These are phyloP conservation scores for Lasiosphaeris hirsuta DNA, from an alignment of 495 filamentous ascomycete species.

Conservation along the genomic window DNA sequence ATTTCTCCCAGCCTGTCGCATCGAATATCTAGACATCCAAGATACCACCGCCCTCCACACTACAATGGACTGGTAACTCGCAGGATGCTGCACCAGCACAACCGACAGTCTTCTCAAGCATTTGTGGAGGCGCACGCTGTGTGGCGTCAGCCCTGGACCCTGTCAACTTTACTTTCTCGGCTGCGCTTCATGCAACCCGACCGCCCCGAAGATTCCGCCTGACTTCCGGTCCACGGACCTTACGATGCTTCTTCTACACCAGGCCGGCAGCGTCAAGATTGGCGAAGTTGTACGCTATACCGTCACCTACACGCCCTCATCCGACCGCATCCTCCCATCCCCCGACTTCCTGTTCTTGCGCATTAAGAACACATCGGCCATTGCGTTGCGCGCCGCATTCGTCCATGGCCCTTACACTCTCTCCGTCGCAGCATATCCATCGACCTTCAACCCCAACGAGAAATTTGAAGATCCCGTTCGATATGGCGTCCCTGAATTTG, in stretches of 20 bases:
- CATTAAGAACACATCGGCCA: slow-evolving; percentile 87
- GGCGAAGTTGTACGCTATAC: slow-evolving; percentile 92
- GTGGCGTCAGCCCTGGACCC: no score
- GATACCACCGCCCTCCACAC: no score
- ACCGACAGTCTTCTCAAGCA: no score
- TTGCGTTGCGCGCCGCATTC: slow-evolving; percentile 88
- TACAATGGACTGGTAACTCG: no score
- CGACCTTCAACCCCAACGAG: slow-evolving; percentile 72
- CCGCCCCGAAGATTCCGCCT: no score
- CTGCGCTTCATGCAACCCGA: no score
- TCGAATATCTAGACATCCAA: no score
- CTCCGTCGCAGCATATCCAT: slow-evolving; percentile 77
- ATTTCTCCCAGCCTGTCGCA: no score
- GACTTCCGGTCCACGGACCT: background rate
- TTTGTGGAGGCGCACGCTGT: no score
- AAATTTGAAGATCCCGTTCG: slow-evolving; percentile 59
- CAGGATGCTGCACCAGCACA: no score
- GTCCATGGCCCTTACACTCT: slow-evolving; percentile 93
- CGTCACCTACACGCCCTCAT: slow-evolving; percentile 84
- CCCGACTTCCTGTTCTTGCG: slow-evolving; percentile 75
- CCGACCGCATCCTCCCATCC: slow-evolving; percentile 81
- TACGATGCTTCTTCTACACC: slow-evolving; percentile 84
- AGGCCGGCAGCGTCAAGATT: slow-evolving; percentile 83
- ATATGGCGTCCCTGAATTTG: slow-evolving; percentile 78
- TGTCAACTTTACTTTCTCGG: no score